Conservation (phyloP, 176 grass and related monocot genomes). For the Triticum turgidum region DNA sequence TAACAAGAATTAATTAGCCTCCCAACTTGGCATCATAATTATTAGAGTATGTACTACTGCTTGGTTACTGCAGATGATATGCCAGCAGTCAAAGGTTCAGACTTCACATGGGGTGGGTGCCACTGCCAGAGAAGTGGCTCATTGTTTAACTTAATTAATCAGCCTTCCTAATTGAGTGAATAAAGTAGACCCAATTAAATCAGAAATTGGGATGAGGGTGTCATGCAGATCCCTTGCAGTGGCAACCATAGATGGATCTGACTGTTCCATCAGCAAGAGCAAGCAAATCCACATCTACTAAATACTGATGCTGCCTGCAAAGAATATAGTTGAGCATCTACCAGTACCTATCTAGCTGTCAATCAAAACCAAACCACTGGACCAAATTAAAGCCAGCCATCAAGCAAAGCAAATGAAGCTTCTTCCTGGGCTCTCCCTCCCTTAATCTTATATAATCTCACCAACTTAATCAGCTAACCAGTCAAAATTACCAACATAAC, state of each 20-base stretch:
- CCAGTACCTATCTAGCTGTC: neutral
- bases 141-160: neutral
- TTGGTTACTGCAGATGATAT: neutral
- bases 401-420: neutral
- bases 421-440: neutral
- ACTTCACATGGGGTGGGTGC: neutral
- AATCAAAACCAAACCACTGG: neutral
- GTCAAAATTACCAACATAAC: neutral
- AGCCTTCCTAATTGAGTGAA: too few species aligned
- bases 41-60: too few species aligned
- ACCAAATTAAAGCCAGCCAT: neutral
- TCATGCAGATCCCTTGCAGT: conserved; percentile 15
- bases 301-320: neutral
- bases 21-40: too few species aligned
- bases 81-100: neutral
- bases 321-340: neutral
- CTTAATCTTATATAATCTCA: neutral
- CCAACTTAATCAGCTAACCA: neutral
- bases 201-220: neutral
- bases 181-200: neutral
- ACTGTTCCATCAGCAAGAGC: neutral
- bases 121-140: neutral
- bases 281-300: neutral
- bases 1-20: neutral
- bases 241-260: neutral